Evolutionary conservation across 1,139 yeast genomes (phyloP).

Genomic region (Trichomonascaceae sp.): DNA sequence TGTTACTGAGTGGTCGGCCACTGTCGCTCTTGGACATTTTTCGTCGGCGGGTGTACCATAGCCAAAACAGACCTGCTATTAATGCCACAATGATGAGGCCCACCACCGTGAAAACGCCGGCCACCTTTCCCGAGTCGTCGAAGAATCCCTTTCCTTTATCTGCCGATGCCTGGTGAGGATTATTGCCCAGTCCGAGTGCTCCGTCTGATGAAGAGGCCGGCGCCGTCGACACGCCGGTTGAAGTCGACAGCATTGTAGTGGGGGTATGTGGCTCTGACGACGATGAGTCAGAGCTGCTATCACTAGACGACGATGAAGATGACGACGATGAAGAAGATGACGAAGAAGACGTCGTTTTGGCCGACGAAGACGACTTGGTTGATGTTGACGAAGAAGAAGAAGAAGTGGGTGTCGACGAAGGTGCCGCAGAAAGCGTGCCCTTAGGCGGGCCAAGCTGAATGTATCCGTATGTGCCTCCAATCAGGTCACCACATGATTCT

Average conservation of each 20-base stretch:
- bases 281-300: constrained; percentile 5
- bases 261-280: constrained; percentile 6
- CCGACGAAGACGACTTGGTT: constrained; percentile 8
- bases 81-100: constrained; percentile 40
- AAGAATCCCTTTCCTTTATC: constrained; percentile 31
- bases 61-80: constrained; percentile 20
- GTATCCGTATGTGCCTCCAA: constrained; percentile 31
- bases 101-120: constrained; percentile 61
- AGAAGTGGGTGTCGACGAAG: constrained; percentile 10
- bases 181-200: neutral
- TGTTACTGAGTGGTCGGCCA: constrained; percentile 5
- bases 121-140: constrained; percentile 50
- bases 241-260: constrained; percentile 3
- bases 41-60: constrained; percentile 16
- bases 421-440: constrained; percentile 18
- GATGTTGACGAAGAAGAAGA: constrained; percentile 7
- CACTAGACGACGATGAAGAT: constrained; percentile 6
- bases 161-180: constrained; percentile 1
- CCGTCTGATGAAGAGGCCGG: constrained; percentile 4
- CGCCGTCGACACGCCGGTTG: constrained; percentile 8
- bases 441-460: constrained; percentile 28
- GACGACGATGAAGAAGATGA: constrained; percentile 9
- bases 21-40: constrained; percentile 12
- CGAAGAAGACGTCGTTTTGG: constrained; percentile 8
- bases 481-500: constrained; percentile 34